Evolutionary conservation across 768 basidiomycete species (phyloP), one percentile per base, ranked within the genome.

Genomic region (Naganishia friedmannii): DNA sequence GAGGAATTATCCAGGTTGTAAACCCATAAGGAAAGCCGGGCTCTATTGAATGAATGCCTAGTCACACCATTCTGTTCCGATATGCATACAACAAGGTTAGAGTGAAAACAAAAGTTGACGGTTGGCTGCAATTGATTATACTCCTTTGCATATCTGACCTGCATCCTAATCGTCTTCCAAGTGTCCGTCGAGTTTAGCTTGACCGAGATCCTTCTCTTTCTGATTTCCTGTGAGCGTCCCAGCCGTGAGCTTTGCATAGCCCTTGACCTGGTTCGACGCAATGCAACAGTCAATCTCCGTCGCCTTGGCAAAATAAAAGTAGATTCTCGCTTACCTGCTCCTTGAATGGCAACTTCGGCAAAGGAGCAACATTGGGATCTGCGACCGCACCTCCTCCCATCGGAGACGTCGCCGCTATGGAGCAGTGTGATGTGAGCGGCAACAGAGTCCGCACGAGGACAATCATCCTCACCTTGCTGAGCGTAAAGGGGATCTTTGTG

Each of bases 241-340:
- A 3, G 66, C 66, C 2, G 66, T 67, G 29, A 67, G 53, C 28
- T 67, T 67, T 23, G 66, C 66, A 54, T 67, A 67, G 51, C 66
- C 66, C 31, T 67, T 67, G 51, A 67, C 66, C 53, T 67, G 53
- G 3, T n/a, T 51, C 12, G 23, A n/a, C 17, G 48, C 23, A 7
- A 51, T n/a, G 48, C 3, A 51, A 3, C n/a, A 12, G 48, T 51
- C n/a, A 23, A 8, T 23, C 6, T 4, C 10, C 15, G 19, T 5
- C 29, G 10, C 29, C 7, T 31, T 17, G 32, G 2, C 1, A 55
- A 21, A 28, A 28, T 2, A 2, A 42, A 23, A 7, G 2, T 10
- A 23, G 23, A 23, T n/a, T 12, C 12, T 23, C 7, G 15, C 57
- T n/a, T n/a, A 39, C 57, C 57, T 58, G 57, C n/a, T 58, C 57